Evolutionary conservation across 306 rosid genomes (phyloP).

Genomic region (Castanopsis chinensis): DNA sequence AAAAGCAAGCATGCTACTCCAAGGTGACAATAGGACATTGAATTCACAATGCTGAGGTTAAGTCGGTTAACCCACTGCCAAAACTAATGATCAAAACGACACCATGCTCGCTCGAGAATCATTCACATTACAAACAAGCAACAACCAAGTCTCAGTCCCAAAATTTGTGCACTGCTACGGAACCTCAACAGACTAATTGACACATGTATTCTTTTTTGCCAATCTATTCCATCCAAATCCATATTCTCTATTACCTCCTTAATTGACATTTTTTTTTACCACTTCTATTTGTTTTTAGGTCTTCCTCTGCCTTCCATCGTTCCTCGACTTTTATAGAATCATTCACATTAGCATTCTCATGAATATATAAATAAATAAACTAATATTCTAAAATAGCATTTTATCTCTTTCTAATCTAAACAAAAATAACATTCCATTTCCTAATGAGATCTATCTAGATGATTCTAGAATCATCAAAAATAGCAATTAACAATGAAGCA

Average conservation of each 20-base stretch:
- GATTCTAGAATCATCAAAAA: not conserved
- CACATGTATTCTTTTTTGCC: no score
- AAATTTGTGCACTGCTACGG: no score
- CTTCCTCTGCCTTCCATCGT: no score
- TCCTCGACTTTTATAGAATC: no score
- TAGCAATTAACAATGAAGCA: not conserved
- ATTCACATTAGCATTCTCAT: not conserved
- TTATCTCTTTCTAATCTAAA: not conserved
- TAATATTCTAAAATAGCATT: not conserved
- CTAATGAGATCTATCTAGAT: not conserved
- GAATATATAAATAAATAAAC: no score
- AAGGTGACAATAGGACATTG: not conserved
- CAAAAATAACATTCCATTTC: not conserved
- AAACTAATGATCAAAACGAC: not conserved
- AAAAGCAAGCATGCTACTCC: not conserved
- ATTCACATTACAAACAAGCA: not conserved
- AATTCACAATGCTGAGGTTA: not conserved
- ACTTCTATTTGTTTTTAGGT: no score
- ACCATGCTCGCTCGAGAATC: not conserved
- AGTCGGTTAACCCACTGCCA: not conserved
- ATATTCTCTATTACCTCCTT: no score
- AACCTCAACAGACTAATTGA: no score
- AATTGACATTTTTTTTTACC: no score
- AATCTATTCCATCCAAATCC: no score
- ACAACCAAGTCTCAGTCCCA: no score